Conservation (phyloP, 2,329 filamentous ascomycete genomes). For the Pseudocercospora cruenta region DNA sequence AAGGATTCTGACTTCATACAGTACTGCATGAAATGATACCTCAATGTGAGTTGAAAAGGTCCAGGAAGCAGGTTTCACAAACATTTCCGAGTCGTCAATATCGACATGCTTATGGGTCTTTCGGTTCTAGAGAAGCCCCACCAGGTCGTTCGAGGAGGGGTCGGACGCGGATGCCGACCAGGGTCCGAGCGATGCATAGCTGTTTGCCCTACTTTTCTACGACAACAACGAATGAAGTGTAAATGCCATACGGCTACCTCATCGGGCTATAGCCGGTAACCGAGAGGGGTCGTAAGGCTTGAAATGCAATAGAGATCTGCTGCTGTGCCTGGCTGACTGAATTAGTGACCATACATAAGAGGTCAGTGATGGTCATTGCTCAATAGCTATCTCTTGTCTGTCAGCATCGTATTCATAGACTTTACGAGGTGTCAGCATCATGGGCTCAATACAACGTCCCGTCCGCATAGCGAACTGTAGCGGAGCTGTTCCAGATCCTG, state of each 20-base stretch:
- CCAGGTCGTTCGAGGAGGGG: not conserved
- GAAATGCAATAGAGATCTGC: not conserved
- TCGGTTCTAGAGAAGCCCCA: not conserved
- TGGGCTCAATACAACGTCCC: conserved; percentile 22
- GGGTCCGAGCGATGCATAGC: not conserved
- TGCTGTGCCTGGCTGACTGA: not conserved
- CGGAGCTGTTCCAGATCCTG: conserved; percentile 35
- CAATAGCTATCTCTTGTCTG: not conserved
- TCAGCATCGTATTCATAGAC: conserved; percentile 8
- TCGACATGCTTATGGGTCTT: not conserved
- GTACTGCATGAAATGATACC: not conserved
- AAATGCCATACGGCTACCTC: no score
- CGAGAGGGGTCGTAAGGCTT: not conserved
- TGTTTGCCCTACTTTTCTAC: not conserved
- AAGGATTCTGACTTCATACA: not conserved
- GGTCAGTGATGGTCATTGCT: conserved; percentile 1
- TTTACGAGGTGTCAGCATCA: conserved; percentile 4
- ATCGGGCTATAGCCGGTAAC: not conserved
- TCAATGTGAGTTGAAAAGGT: not conserved
- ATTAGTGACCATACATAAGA: not conserved
- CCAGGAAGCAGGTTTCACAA: not conserved
- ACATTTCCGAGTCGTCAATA: not conserved
- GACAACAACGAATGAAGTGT: not conserved
- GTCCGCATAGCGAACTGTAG: conserved; percentile 30
- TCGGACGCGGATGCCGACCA: not conserved